These are phyloP conservation scores for Pichia kudriavzevii DNA, from an alignment of 1,139 yeast species.

Conservation along the genomic window DNA sequence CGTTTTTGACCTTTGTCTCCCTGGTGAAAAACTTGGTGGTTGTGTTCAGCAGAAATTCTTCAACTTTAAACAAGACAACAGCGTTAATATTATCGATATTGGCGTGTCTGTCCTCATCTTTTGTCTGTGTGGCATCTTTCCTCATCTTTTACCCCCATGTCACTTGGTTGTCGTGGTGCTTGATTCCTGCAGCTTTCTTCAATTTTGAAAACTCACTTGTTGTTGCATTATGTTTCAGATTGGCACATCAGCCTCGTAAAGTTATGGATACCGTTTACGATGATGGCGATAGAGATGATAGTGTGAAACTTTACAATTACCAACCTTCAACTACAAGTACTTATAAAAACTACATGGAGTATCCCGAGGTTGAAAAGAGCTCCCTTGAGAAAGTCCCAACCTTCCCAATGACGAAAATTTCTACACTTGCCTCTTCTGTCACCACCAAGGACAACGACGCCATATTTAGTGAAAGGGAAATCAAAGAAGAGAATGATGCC, in stretches of 20 bases:
- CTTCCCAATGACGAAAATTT: too few relatives aligned
- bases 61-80: conserved; percentile 28
- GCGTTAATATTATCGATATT: conserved; percentile 33
- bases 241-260: conserved; percentile 13
- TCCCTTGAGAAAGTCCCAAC: too few relatives aligned
- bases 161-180: conserved; percentile 63
- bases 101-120: conserved; percentile 43
- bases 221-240: conserved; percentile 15
- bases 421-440: conserved; percentile 5
- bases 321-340: too few relatives aligned
- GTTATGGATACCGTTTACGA: conserved; percentile 8
- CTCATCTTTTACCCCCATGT: conserved; percentile 56
- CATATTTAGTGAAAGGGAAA: too few relatives aligned
- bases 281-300: conserved; percentile 13
- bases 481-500: conserved; percentile 7
- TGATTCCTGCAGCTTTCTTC: conserved; percentile 57
- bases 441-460: conserved; percentile 1
- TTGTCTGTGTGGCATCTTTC: conserved; percentile 47
- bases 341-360: too few relatives aligned
- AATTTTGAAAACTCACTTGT: conserved; percentile 31
- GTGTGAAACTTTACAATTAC: too few relatives aligned
- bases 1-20: conserved; percentile 25
- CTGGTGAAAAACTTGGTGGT: conserved; percentile 19
- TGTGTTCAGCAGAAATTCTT: conserved; percentile 12
- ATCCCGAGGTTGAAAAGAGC: too few relatives aligned